Base-by-base conservation (phyloP, 2,329 filamentous ascomycete genomes). In the Intubia oerlemansii region DNA sequence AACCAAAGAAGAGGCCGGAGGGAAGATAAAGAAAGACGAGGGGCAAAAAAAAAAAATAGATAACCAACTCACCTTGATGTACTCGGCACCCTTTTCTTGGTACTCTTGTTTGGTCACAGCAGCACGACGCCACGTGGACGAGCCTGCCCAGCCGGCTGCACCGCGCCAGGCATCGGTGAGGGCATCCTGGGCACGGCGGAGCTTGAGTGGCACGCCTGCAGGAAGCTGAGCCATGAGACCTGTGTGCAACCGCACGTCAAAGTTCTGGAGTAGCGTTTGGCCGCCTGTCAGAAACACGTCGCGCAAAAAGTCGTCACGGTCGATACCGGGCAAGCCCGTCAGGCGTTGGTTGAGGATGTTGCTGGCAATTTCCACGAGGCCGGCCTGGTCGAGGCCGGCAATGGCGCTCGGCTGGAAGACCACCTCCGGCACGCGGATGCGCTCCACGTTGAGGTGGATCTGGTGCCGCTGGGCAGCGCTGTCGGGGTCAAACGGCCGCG, bases 251-350 rank as follows among this genome's bases (percentile, higher is more conserved):
- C 85, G 59, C 42, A 90, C 74, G 42, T 93, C 82, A 44, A 98
- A 92, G 37, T 77, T 77, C 34, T 65, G 53, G 51, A 93, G 92
- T 25, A 91, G 53, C 0, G 78, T 81, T 47, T 85, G 85, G 11
- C 90, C 88, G n/a, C 88, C 85, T 0, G 85, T 95, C 23, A 95
- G 52, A 55, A 98, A 95, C 21, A 98, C 64, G 46, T 98, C 85
- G 25, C 67, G 69, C 14, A 93, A 53, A 24, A 93, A 70, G 25
- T 68, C 67, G 38, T 75, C 62, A 33, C 73, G 68, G 38, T 67
- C 49, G 20, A 49, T 35, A 18, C 49, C 50, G 13, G 51, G 38
- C 30, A 66, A 42, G 27, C 56, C 54, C 12, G 55, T 61, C 10
- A 95, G 67, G 4, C 88, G 73, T 50, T 91, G 79, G 25, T 67